Percentiles rank a stretch among this genome's conserved stretches.
Conservation (phyloP, 192 early-diverging fungal species). For the Coemansia javaensis region DNA sequence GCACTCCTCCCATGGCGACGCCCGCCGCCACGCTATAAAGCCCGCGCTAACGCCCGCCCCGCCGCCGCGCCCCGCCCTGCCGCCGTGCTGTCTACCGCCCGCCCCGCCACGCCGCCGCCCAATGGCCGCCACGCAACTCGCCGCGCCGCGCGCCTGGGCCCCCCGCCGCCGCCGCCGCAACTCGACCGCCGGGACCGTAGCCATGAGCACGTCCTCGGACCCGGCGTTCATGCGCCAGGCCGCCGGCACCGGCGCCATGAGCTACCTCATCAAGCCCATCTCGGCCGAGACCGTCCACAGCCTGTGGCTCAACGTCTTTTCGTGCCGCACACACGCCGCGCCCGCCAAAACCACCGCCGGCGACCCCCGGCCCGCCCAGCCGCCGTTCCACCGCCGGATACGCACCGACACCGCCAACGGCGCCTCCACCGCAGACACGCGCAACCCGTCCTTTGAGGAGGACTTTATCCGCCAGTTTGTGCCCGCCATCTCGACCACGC, state of each 20-base stretch:
- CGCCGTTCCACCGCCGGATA: slow-evolving; percentile 45
- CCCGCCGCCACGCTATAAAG: no score
- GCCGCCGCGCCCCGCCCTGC: no score
- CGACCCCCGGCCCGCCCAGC: neutral
- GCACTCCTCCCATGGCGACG: no score
- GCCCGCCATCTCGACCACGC: slow-evolving; percentile 36
- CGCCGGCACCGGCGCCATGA: slow-evolving; percentile 46
- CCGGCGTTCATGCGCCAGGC: slow-evolving; percentile 49
- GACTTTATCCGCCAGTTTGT: slow-evolving; percentile 54
- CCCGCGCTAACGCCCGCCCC: no score
- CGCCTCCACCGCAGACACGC: slow-evolving; percentile 32
- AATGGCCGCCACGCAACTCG: slow-evolving; percentile 3
- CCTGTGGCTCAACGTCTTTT: slow-evolving; percentile 52
- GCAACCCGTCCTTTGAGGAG: slow-evolving; percentile 46
- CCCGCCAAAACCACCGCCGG: neutral
- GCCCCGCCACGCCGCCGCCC: no score
- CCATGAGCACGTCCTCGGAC: slow-evolving; percentile 49
- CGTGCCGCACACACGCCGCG: slow-evolving; percentile 31
- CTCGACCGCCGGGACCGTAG: slow-evolving; percentile 38
- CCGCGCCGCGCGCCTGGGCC: neutral
- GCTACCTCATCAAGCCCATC: slow-evolving; percentile 52
- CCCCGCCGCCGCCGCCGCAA: slow-evolving; percentile 36
- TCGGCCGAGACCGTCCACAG: slow-evolving; percentile 48
- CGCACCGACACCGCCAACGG: slow-evolving; percentile 35
- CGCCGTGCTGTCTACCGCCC: no score